A percentile compares a stretch with the other conserved stretches of the same genome.
Evolutionary conservation across 495 filamentous ascomycete species (phyloP).

Genomic region (Evernia prunastri): DNA sequence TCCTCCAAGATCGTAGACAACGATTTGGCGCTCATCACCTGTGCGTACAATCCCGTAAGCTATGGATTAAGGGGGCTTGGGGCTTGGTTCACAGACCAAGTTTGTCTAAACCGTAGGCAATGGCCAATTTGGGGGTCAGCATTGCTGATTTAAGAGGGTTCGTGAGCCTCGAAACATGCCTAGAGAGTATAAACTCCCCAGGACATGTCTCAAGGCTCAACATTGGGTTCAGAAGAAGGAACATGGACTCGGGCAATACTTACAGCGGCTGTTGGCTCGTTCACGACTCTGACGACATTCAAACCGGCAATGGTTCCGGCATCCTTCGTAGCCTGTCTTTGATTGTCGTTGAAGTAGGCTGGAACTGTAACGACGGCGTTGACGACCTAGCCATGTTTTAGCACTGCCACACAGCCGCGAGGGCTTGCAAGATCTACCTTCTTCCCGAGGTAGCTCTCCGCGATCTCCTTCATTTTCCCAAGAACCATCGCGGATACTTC

Average conservation of each 20-base stretch:
- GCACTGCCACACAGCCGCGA: too few relatives aligned
- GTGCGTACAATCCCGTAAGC: constrained; percentile 78
- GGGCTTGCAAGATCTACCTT: too few relatives aligned
- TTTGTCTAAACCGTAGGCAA: constrained; percentile 53
- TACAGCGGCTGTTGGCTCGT: constrained; percentile 86
- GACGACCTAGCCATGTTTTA: too few relatives aligned
- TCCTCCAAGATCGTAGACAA: constrained; percentile 98
- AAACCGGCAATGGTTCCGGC: constrained; percentile 90
- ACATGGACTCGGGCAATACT: too few relatives aligned
- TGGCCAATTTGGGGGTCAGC: too few relatives aligned
- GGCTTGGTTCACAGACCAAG: too few relatives aligned
- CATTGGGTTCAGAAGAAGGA: too few relatives aligned
- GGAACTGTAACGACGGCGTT: constrained; percentile 97
- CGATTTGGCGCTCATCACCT: constrained; percentile 80
- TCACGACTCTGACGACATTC: constrained; percentile 96
- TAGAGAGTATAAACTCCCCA: too few relatives aligned
- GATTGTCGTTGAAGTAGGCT: constrained; percentile 99
- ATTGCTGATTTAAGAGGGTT: too few relatives aligned
- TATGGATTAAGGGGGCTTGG: too few relatives aligned
- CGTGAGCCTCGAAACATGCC: too few relatives aligned
- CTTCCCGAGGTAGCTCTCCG: constrained; percentile 88
- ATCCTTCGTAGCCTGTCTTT: constrained; percentile 96
- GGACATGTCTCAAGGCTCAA: too few relatives aligned
- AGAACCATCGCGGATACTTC: constrained; percentile 84
- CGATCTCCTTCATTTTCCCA: constrained; percentile 96